Percentiles rank a stretch among this genome's conserved stretches.
phyloP scores from a whole-genome alignment of 106 monocot species.

The Iris macrosiphon region DNA sequence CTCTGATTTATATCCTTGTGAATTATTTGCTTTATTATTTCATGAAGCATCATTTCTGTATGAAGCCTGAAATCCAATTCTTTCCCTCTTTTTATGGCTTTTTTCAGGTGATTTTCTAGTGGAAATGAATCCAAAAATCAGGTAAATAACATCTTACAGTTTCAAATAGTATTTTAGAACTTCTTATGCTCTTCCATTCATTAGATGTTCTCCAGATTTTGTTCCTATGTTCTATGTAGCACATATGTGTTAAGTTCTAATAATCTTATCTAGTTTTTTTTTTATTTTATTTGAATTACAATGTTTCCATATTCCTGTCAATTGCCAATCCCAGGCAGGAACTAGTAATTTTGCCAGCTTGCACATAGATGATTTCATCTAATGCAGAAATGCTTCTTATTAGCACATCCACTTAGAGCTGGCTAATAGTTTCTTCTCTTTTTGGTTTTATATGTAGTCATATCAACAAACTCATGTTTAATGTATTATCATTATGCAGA shows the following conservation, averaged over 20 bases:
- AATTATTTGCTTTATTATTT: too few species aligned
- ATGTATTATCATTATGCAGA: too few species aligned
- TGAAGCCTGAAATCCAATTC: not conserved
- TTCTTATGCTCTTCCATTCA: not conserved
- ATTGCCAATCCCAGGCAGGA: too few species aligned
- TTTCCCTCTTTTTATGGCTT: not conserved
- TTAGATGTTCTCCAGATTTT: not conserved
- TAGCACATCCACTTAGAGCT: too few species aligned
- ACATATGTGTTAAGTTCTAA: not conserved
- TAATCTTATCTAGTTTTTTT: not conserved
- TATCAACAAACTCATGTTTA: too few species aligned
- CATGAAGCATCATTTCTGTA: not conserved
- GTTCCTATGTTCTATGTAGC: not conserved
- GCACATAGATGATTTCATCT: not conserved
- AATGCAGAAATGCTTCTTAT: too few species aligned
- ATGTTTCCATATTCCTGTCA: too few species aligned
- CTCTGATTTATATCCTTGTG: not conserved
- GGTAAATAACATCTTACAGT: not conserved
- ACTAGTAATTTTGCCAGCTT: not conserved
- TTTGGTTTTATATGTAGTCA: too few species aligned
- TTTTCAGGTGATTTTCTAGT: not conserved
- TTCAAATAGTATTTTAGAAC: not conserved
- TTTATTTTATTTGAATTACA: not conserved
- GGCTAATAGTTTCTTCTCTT: too few species aligned
- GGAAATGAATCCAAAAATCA: not conserved